Evolutionary conservation across 2,329 filamentous ascomycete species (phyloP).

Genomic region (Fusarium austroafricanum): DNA sequence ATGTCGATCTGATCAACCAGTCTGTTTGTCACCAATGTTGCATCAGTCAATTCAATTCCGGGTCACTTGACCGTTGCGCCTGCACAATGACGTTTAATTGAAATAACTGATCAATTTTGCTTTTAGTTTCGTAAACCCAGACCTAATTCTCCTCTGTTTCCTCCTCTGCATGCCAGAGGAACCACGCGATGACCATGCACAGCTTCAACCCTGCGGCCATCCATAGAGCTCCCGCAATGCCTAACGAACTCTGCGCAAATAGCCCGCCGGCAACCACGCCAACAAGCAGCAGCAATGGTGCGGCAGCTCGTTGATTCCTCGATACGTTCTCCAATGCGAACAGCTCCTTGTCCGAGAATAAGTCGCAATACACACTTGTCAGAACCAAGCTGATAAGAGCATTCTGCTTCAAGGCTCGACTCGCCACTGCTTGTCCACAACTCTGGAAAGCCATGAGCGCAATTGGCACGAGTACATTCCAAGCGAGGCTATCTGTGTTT

Average conservation of each 20-base stretch:
- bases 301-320: constrained; percentile 62
- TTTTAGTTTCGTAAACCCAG: neutral
- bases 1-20: constrained; percentile 25
- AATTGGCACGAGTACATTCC: constrained; percentile 74
- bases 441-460: constrained; percentile 80
- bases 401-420: constrained; percentile 74
- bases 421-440: constrained; percentile 81
- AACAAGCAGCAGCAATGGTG: constrained; percentile 60
- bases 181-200: constrained; percentile 67
- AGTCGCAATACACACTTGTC: constrained; percentile 84
- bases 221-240: constrained; percentile 68
- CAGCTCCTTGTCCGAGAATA: constrained; percentile 73
- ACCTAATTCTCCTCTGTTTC: constrained; percentile 14
- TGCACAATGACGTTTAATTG: constrained; percentile 12
- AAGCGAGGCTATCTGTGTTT: constrained; percentile 59
- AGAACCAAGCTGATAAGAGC: constrained; percentile 81
- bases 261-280: constrained; percentile 64
- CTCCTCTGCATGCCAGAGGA: constrained; percentile 68
- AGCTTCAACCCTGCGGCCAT: constrained; percentile 68
- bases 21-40: constrained; percentile 14
- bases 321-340: constrained; percentile 59
- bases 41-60: constrained; percentile 24
- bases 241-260: constrained; percentile 59
- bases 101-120: constrained; percentile 1
- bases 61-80: constrained; percentile 20